Base-by-base conservation (phyloP, 1,139 yeast genomes). In the Sugiyamaella castrensis region DNA sequence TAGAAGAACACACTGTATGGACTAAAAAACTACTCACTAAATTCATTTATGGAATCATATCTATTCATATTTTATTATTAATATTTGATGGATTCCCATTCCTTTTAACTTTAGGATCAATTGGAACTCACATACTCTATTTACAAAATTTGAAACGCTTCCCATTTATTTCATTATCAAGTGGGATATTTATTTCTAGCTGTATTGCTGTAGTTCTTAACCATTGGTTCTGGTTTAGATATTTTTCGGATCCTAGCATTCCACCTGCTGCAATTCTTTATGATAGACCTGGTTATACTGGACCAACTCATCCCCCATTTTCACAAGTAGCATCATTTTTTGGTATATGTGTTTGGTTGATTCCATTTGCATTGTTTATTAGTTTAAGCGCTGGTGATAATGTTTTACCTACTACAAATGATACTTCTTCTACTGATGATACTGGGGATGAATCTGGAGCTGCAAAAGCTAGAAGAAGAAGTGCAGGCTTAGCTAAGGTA, bases 361-460 rank as follows among this genome's bases (percentile, higher is more conserved):
- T 92, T 38, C 99, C 99, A 30, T 89, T 92, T 68, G 83, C 96
- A 2, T 74, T 94, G 54, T 91, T 94, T 68, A 92, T 94, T 27
- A 85, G 96, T 45, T 75, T 92, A 53, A 86, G 95, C 64, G 98
- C 98, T 6, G 87, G 88, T 54, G 99, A 94, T 61, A 86, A 88
- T 62, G 80, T 86, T 27, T 75, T 92, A 45, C 98, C 98, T 33
- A 73, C 60, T 19, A 55, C 59, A 30, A 31, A 46, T 19, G 46
- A 43, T 4, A 16, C 42, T 11, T 11, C 37, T 4, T 8, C 37
- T 35, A 16, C n/a, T 13, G 43, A 29, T 28, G 56, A 53, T 11
- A 19, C 24, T 19, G 68, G 59, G 33, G 62, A 60, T 28, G 69
- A 63, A 39, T 63, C 65, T 2, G 69, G 65, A 15, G 59, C 57